Conservation (phyloP, 176 grass and related monocot species). For the Ampelocalamus luodianensis region DNA sequence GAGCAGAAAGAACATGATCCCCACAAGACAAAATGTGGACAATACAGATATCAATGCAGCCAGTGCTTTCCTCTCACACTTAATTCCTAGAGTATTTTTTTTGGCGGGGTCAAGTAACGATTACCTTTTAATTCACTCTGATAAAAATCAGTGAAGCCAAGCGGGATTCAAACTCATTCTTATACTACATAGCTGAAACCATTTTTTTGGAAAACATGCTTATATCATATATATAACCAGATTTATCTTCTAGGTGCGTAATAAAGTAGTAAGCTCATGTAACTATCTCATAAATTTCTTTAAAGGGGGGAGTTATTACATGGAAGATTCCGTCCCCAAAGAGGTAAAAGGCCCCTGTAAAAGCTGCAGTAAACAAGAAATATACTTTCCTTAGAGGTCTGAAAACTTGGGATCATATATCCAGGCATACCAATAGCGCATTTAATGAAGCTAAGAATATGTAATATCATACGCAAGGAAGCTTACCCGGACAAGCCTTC, state of each 20-base stretch:
- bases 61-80: neutral
- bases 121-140: neutral
- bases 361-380: constrained; percentile 67
- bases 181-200: neutral
- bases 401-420: constrained; percentile 16
- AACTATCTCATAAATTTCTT: constrained; percentile 9
- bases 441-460: neutral
- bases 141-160: neutral
- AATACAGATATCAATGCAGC: constrained; percentile 14
- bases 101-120: neutral
- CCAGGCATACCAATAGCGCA: neutral
- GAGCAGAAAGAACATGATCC: constrained; percentile 4
- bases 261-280: neutral
- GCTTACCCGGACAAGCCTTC: constrained; percentile 91
- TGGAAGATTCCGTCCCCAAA: constrained; percentile 96
- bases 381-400: neutral
- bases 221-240: neutral
- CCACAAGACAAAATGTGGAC: neutral
- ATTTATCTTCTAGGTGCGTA: neutral
- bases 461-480: constrained; percentile 29
- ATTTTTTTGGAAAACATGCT: constrained; percentile 12
- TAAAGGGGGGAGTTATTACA: constrained; percentile 55
- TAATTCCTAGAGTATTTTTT: neutral
- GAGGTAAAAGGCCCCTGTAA: constrained; percentile 89
- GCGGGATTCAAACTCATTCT: neutral